Evolutionary conservation across 805 yeast genomes (phyloP), one percentile per base, ranked within the genome.

Genomic region (Maudiozyma serrabonitensis): DNA sequence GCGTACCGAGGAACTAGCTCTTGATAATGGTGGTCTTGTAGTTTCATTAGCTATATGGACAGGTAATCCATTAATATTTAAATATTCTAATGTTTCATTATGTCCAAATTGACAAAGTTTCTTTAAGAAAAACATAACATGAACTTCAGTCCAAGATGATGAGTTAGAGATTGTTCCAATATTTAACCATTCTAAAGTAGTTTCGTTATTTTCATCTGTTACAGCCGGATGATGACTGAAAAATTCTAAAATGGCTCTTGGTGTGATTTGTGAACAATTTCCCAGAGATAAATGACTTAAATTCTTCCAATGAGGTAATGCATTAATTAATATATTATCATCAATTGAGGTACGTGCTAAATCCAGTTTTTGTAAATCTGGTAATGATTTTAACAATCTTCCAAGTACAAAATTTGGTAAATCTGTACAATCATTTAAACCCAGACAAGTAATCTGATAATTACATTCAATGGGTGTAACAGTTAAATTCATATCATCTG

Each of bases 361-460:
- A 62, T 89, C 97, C 31, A 89, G 69, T 53, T 87, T 77, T 54
- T 79, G 78, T 46, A 89, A 67, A 46, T 74, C 76, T 1, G 85
- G 82, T 28, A 90, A 69, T 12, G 86, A 62, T 47, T 73, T 75
- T 25, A 71, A 71, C 8, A 62, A 49, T 46, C 52, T 57, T 18
- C 60, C 56, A 50, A 85, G 77, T 0, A 75, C 75, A n/a, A 71
- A 72, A 6, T 78, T 66, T 4, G 87, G 75, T 38, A 89, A 70
- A 54, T 86, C 87, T 2, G 93, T 82, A 64, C 97, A 90, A 60
- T 88, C 96, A 67, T 89, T 95, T 60, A 90, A 78, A 0, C 95
- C 87, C 11, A 90, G 72, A 41, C 68, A 63, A 21, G 68, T 60
- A 8, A 65, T 58, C 43, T 65, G 69, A 48, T 59, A 61, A 50